Conservation (phyloP, 2,329 filamentous ascomycete species). For the Emergomyces orientalis region DNA sequence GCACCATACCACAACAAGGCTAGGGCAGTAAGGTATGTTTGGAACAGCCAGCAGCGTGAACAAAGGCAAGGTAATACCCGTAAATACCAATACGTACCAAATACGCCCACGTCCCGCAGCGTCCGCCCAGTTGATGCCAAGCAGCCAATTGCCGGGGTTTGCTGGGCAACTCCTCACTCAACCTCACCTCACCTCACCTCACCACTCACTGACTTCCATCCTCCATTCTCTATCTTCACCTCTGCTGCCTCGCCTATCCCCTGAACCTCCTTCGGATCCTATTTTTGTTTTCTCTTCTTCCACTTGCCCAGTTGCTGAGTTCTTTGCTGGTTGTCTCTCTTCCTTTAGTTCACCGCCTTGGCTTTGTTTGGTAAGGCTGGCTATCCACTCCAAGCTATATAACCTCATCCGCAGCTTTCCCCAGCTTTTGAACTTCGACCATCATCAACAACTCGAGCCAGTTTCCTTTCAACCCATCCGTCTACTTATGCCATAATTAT, state of each 20-base stretch:
- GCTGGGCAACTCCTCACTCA: background rate
- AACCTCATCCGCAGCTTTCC: conserved; percentile 11
- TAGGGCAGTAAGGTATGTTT: background rate
- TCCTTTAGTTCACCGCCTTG: conserved; percentile 15
- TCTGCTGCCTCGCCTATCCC: background rate
- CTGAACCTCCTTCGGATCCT: background rate
- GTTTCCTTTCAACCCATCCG: conserved; percentile 3
- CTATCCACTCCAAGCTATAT: background rate
- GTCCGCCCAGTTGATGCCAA: background rate
- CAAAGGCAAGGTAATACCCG: background rate
- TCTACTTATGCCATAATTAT: conserved; percentile 23
- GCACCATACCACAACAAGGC: background rate
- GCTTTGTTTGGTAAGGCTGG: conserved; percentile 9
- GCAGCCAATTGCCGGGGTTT: background rate
- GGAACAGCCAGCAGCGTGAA: background rate
- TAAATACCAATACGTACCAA: background rate
- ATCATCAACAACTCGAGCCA: conserved; percentile 11
- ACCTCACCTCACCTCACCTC: background rate
- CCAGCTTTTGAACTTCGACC: conserved; percentile 12
- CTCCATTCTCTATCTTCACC: background rate
- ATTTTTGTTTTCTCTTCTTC: conserved; percentile 13
- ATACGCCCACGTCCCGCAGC: background rate
- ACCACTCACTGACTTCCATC: background rate
- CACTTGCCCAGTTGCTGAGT: conserved; percentile 9
- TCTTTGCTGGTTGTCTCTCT: conserved; percentile 16